Evolutionary conservation across 495 filamentous ascomycete species (phyloP).

Genomic region (Astrocystis sublimbata): DNA sequence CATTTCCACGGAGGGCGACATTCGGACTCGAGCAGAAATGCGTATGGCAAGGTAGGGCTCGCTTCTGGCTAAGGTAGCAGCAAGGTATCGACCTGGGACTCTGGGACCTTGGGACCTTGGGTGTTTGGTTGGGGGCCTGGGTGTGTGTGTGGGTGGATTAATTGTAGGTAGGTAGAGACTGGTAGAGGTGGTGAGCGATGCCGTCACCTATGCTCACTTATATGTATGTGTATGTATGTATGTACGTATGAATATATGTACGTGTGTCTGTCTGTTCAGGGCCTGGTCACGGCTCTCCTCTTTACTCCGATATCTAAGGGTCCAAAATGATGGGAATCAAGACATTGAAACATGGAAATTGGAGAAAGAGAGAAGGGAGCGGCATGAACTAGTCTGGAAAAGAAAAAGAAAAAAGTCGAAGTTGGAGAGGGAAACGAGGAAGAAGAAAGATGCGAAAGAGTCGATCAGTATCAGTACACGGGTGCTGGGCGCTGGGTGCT

Average conservation of each 20-base stretch:
- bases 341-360: no score
- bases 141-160: conserved; percentile 8
- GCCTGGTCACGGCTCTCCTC: not conserved
- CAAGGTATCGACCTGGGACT: conserved; percentile 19
- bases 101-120: no score
- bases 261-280: not conserved
- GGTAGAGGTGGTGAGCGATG: conserved; percentile 7
- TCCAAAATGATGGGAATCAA: not conserved
- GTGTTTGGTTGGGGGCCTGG: no score
- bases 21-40: conserved; percentile 20
- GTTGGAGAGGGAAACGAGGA: not conserved
- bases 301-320: not conserved
- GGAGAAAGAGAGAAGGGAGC: not conserved
- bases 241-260: no score
- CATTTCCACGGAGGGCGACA: conserved; percentile 17
- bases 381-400: conserved; percentile 3
- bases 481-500: not conserved
- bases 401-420: conserved; percentile 6
- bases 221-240: no score
- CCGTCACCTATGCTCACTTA: not conserved
- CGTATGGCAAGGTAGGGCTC: conserved; percentile 4
- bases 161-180: no score
- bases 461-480: conserved; percentile 12
- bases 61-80: conserved; percentile 7
- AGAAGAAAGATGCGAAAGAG: not conserved